Conservation (phyloP, 2,329 filamentous ascomycete genomes). For the Cercospora citrullina region DNA sequence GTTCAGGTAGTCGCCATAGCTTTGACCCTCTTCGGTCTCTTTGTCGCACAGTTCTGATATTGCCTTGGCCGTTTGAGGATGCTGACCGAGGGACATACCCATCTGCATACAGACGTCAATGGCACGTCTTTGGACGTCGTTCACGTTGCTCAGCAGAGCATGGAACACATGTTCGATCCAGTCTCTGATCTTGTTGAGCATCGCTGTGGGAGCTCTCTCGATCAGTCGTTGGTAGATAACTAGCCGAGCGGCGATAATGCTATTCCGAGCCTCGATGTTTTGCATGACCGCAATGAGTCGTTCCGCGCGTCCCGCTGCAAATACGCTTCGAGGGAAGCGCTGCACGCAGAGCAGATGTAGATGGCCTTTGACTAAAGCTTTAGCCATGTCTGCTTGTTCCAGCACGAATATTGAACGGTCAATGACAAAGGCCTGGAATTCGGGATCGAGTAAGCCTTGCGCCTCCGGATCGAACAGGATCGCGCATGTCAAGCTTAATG, state of each 20-base stretch:
- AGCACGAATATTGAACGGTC: conserved; percentile 77
- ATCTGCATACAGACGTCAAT: conserved; percentile 73
- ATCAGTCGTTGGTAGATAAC: conserved; percentile 77
- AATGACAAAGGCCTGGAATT: conserved; percentile 77
- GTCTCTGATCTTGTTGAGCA: conserved; percentile 66
- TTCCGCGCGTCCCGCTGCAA: conserved; percentile 70
- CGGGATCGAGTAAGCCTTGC: conserved; percentile 63
- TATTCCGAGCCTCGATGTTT: conserved; percentile 73
- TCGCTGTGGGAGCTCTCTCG: conserved; percentile 66
- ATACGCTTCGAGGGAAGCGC: conserved; percentile 71
- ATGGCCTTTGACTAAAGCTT: conserved; percentile 74
- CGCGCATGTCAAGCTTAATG: conserved; percentile 73
- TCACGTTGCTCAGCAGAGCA: conserved; percentile 75
- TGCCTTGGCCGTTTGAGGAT: conserved; percentile 65
- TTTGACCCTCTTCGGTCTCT: conserved; percentile 55
- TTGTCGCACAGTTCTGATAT: conserved; percentile 63
- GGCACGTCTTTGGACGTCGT: conserved; percentile 73
- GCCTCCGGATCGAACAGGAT: conserved; percentile 72
- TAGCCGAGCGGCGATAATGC: conserved; percentile 73
- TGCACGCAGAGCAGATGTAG: conserved; percentile 80
- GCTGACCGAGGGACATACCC: conserved; percentile 67
- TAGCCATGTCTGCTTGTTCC: conserved; percentile 67
- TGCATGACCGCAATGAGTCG: conserved; percentile 70
- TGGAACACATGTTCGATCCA: conserved; percentile 84
- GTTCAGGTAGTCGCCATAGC: conserved; percentile 69